These are phyloP conservation scores for Gigaspora rosea DNA, from an alignment of 192 early-diverging fungal genomes.

Conservation along the genomic window DNA sequence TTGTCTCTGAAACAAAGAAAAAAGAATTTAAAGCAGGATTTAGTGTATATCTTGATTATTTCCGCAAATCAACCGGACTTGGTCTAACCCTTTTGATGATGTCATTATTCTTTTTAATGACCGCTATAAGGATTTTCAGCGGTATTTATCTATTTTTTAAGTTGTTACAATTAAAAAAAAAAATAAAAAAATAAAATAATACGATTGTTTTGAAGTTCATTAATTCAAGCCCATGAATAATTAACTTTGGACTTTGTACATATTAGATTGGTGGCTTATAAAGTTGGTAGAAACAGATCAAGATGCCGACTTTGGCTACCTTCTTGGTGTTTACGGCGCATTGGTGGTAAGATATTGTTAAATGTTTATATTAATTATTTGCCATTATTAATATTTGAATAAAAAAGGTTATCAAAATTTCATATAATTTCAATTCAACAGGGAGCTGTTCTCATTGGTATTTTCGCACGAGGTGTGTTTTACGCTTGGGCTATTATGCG, in stretches of 20 bases:
- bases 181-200: neutral
- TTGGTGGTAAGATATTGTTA: slow-evolving; percentile 37
- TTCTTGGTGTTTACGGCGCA: slow-evolving; percentile 59
- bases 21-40: slow-evolving; percentile 37
- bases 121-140: slow-evolving; percentile 59
- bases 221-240: neutral
- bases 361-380: neutral
- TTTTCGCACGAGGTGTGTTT: slow-evolving; percentile 54
- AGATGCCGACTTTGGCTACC: slow-evolving; percentile 43
- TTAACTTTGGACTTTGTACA: neutral
- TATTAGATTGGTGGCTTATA: slow-evolving; percentile 50
- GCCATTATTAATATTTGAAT: neutral
- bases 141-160: neutral
- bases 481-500: slow-evolving; percentile 49
- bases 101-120: slow-evolving; percentile 58
- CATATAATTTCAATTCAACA: neutral
- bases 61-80: slow-evolving; percentile 51
- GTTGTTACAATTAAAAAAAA: too few species aligned
- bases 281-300: slow-evolving; percentile 37
- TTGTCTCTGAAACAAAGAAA: slow-evolving; percentile 39
- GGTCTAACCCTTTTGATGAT: slow-evolving; percentile 49
- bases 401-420: neutral
- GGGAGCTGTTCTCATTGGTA: slow-evolving; percentile 44
- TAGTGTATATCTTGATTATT: slow-evolving; percentile 41
- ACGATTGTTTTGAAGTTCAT: neutral